Conservation (phyloP, 164 flowering plant genomes). For the Chimonanthus praecox region DNA sequence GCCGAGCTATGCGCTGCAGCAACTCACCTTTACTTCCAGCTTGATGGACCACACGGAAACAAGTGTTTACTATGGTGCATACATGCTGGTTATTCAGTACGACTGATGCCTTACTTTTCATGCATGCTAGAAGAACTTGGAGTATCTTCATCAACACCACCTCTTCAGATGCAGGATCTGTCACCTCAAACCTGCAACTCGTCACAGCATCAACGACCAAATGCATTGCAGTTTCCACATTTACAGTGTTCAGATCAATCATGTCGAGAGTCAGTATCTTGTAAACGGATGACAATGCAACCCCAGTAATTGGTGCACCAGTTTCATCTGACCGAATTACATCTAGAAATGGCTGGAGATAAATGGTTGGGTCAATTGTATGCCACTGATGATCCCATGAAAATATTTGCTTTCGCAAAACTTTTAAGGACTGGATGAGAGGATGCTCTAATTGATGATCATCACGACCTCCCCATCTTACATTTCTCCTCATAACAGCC, state of each 20-base stretch:
- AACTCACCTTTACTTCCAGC: conserved; percentile 42
- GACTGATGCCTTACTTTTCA: conserved; percentile 41
- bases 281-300: conserved; percentile 41
- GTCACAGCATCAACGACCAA: conserved; percentile 45
- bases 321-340: conserved; percentile 51
- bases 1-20: conserved; percentile 47
- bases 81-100: conserved; percentile 48
- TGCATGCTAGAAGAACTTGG: conserved; percentile 48
- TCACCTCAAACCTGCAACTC: conserved; percentile 51
- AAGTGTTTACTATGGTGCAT: conserved; percentile 48
- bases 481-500: conserved; percentile 40
- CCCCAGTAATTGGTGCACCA: conserved; percentile 51
- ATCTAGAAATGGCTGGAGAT: conserved; percentile 45
- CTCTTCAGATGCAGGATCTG: conserved; percentile 51
- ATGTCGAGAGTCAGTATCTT: conserved; percentile 37
- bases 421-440: conserved; percentile 27
- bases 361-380: conserved; percentile 24
- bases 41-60: conserved; percentile 47
- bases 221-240: conserved; percentile 38
- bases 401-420: conserved; percentile 26
- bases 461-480: conserved; percentile 29
- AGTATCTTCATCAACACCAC: conserved; percentile 48
- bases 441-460: conserved; percentile 35
- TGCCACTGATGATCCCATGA: conserved; percentile 29
- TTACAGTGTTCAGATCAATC: conserved; percentile 34